Conservation (phyloP, 2,329 filamentous ascomycete species). For the Exophiala sp. region DNA sequence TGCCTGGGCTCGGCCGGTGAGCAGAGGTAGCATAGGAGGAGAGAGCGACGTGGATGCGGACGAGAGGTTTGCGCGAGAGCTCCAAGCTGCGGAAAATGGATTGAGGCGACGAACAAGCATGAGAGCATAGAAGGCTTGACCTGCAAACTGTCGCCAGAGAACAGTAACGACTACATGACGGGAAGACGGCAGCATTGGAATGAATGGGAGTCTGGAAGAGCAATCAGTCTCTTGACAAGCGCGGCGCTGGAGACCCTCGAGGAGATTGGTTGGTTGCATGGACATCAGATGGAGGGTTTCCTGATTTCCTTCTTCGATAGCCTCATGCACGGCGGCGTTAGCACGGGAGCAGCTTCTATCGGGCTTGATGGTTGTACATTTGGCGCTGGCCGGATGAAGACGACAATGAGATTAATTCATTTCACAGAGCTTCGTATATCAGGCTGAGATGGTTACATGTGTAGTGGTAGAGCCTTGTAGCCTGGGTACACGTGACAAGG, state of each 20-base stretch:
- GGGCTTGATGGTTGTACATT: slow-evolving; percentile 1
- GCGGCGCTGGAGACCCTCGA: neutral
- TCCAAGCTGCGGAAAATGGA: slow-evolving; percentile 28
- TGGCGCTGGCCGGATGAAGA: neutral
- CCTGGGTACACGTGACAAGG: neutral
- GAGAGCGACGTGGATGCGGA: slow-evolving; percentile 25
- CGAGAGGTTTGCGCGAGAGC: slow-evolving; percentile 25
- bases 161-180: slow-evolving; percentile 10
- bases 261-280: neutral
- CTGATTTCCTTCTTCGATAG: slow-evolving; percentile 7
- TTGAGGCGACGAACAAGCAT: slow-evolving; percentile 27
- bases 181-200: slow-evolving; percentile 8
- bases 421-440: too few species aligned
- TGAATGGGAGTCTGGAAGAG: neutral
- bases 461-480: too few species aligned
- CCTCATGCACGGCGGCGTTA: slow-evolving; percentile 7
- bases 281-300: neutral
- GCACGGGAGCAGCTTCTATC: neutral
- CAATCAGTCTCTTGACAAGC: neutral
- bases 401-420: too few species aligned
- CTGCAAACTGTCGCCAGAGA: neutral
- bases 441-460: too few species aligned
- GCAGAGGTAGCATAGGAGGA: slow-evolving; percentile 17
- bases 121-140: slow-evolving; percentile 20
- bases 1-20: slow-evolving; percentile 9